A percentile compares a stretch with the other conserved stretches of the same genome.
Evolutionary conservation across 1,284 basidiomycete genomes (phyloP).

Genomic region (Pulveroboletus sp.): DNA sequence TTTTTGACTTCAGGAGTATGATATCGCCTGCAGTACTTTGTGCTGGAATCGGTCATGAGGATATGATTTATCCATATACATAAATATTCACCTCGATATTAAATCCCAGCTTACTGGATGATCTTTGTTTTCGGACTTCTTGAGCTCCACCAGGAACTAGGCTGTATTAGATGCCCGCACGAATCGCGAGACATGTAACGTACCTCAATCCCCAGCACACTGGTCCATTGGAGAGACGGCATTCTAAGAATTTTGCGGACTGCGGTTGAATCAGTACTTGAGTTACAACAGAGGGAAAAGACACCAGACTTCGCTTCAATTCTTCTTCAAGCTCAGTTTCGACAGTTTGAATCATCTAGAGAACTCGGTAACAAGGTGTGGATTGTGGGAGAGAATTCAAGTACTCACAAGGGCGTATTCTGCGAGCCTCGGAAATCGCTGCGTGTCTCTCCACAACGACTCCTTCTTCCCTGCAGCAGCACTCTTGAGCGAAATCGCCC

Average conservation of each 20-base stretch:
- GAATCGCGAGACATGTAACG: conserved; percentile 2
- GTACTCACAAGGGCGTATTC: conserved; percentile 43
- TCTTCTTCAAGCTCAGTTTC: conserved; percentile 79
- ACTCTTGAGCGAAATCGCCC: conserved; percentile 60
- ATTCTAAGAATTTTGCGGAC: conserved; percentile 75
- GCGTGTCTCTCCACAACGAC: conserved; percentile 71
- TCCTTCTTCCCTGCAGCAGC: conserved; percentile 74
- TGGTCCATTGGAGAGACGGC: conserved; percentile 77
- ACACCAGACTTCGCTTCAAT: conserved; percentile 59
- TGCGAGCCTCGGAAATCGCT: conserved; percentile 69
- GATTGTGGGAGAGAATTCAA: conserved; percentile 6
- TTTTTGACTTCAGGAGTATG: conserved; percentile 73
- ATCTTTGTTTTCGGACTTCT: conserved; percentile 67
- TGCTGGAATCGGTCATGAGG: conserved; percentile 48
- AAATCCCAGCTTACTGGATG: conserved; percentile 83
- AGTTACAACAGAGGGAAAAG: conserved; percentile 1
- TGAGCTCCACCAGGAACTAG: conserved; percentile 79
- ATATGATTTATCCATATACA: conserved; percentile 1
- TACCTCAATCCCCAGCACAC: conserved; percentile 72
- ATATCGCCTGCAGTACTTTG: conserved; percentile 78
- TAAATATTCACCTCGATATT: conserved; percentile 61
- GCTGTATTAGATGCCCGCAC: not conserved
- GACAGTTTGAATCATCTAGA: conserved; percentile 57
- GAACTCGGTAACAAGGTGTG: conserved; percentile 1
- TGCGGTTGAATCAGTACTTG: conserved; percentile 31